Percentiles rank a stretch among this genome's conserved stretches.
phyloP scores from a whole-genome alignment of 2,329 filamentous ascomycete genomes.

The Aureobasidium musti region DNA sequence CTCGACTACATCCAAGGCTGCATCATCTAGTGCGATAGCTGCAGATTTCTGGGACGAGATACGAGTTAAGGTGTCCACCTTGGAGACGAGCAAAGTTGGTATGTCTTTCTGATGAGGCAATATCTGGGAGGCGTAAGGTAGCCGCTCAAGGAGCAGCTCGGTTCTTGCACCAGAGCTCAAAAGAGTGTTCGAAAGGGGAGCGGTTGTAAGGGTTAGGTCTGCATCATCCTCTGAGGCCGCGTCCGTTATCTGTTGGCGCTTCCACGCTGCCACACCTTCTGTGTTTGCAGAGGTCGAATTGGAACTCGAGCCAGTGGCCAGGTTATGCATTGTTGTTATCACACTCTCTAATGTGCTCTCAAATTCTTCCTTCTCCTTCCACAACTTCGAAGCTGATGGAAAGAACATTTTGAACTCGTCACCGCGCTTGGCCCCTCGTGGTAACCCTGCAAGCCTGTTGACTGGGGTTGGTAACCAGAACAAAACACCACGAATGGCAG shows the following conservation, averaged over 20 bases:
- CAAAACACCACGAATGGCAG: slow-evolving; percentile 81
- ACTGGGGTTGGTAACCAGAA: slow-evolving; percentile 86
- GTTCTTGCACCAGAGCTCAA: slow-evolving; percentile 57
- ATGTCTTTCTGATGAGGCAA: slow-evolving; percentile 57
- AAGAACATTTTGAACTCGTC: slow-evolving; percentile 91
- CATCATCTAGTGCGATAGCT: slow-evolving; percentile 28
- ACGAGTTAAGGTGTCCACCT: slow-evolving; percentile 65
- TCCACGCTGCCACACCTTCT: slow-evolving; percentile 35
- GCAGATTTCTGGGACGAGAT: slow-evolving; percentile 42
- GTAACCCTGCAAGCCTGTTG: slow-evolving; percentile 55
- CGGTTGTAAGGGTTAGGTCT: not conserved
- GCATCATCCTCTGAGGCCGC: not conserved
- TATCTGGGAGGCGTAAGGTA: slow-evolving; percentile 82
- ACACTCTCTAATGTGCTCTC: slow-evolving; percentile 71
- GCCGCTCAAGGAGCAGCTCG: slow-evolving; percentile 78
- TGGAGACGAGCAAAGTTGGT: not conserved
- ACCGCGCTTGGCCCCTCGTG: slow-evolving; percentile 37
- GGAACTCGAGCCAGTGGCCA: not conserved
- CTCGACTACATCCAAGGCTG: slow-evolving; percentile 35
- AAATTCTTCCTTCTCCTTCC: slow-evolving; percentile 80
- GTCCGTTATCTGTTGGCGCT: slow-evolving; percentile 25
- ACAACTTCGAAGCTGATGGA: slow-evolving; percentile 78
- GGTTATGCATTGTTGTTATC: not conserved
- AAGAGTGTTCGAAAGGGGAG: not conserved
- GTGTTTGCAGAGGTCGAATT: not conserved